A percentile compares a stretch with the other conserved stretches of the same genome.
Conservation (phyloP, 2,329 filamentous ascomycete species). For the Penicillium sp. region DNA sequence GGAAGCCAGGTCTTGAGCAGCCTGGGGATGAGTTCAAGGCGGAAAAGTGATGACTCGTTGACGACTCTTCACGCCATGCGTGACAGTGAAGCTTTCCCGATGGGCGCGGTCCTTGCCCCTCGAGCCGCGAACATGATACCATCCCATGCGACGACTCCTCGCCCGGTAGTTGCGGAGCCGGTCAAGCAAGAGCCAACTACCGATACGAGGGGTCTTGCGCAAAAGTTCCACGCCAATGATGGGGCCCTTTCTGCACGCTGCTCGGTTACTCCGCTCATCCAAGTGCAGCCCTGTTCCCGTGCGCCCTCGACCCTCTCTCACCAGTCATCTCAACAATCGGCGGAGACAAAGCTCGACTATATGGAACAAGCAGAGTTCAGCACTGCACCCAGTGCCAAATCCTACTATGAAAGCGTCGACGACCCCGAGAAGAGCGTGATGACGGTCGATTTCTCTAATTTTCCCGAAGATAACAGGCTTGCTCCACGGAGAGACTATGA, state of each 20-base stretch:
- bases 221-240: background rate
- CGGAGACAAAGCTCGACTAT: background rate
- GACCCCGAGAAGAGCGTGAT: constrained; percentile 1
- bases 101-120: too few relatives aligned
- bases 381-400: background rate
- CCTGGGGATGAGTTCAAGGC: too few relatives aligned
- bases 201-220: constrained; percentile 2
- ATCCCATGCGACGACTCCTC: too few relatives aligned
- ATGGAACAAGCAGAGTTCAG: constrained; percentile 12
- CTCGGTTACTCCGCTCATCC: constrained; percentile 8
- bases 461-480: constrained; percentile 1
- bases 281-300: constrained; percentile 12
- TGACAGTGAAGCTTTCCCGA: too few relatives aligned
- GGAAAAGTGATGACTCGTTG: too few relatives aligned
- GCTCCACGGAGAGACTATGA: constrained; percentile 1
- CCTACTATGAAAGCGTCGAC: constrained; percentile 1
- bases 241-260: constrained; percentile 1
- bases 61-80: too few relatives aligned
- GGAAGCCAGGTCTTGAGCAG: too few relatives aligned
- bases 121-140: too few relatives aligned
- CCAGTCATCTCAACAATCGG: constrained; percentile 12
- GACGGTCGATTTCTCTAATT: constrained; percentile 1
- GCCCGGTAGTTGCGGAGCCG: too few relatives aligned
- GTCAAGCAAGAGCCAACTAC: too few relatives aligned
- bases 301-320: constrained; percentile 4